A percentile compares a stretch with the other conserved stretches of the same genome.
phyloP scores from a whole-genome alignment of 2,329 filamentous ascomycete genomes.

The Nigrospora oryzae region DNA sequence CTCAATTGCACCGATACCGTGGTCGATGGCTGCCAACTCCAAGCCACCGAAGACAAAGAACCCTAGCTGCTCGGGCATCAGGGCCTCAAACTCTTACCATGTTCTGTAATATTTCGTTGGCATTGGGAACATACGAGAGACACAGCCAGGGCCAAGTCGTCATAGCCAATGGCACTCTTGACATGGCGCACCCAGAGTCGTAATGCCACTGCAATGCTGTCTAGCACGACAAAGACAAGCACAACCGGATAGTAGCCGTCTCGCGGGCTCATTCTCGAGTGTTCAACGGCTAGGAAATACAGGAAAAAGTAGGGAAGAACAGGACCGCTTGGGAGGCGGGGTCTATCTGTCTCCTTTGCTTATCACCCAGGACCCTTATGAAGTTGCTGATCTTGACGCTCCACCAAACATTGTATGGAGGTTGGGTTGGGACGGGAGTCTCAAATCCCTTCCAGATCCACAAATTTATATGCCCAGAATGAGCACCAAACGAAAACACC shows the following conservation, averaged over 20 bases:
- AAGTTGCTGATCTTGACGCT: too few relatives aligned
- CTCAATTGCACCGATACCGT: not conserved
- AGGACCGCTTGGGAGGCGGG: not conserved
- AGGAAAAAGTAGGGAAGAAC: too few relatives aligned
- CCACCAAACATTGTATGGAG: too few relatives aligned
- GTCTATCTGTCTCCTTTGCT: too few relatives aligned
- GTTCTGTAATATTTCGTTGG: too few relatives aligned
- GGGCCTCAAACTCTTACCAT: too few relatives aligned
- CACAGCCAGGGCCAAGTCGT: not conserved
- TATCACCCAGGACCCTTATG: too few relatives aligned
- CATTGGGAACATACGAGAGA: not conserved
- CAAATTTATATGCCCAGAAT: slow-evolving; percentile 17
- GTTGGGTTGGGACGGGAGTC: too few relatives aligned
- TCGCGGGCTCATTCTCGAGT: not conserved
- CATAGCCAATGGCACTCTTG: not conserved
- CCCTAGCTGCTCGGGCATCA: not conserved
- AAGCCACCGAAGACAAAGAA: not conserved
- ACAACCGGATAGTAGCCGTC: slow-evolving; percentile 4
- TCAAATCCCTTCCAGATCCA: not conserved
- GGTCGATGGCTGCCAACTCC: not conserved
- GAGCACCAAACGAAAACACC: slow-evolving; percentile 16
- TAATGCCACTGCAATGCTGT: slow-evolving; percentile 4
- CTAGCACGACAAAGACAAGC: slow-evolving; percentile 4
- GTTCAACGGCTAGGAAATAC: not conserved
- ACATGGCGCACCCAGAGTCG: slow-evolving; percentile 3